Evolutionary conservation across 2,329 filamentous ascomycete genomes (phyloP).

Genomic region (Colletotrichum tropicale): DNA sequence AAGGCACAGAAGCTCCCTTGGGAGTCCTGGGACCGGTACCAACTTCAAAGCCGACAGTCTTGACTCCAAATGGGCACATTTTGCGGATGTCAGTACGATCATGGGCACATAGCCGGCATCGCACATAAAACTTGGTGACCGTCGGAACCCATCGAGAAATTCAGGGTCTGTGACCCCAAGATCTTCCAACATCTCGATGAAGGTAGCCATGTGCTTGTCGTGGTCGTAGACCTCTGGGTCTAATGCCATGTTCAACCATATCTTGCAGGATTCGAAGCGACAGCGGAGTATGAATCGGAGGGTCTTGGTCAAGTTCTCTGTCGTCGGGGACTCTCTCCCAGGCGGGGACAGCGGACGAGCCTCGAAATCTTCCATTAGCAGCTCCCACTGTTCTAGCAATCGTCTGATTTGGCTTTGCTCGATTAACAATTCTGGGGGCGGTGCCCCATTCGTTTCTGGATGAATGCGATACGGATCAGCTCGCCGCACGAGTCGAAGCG

Average conservation of each 20-base stretch:
- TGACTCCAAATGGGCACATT: background rate
- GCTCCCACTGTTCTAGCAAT: background rate
- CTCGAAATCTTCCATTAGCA: background rate
- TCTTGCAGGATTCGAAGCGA: background rate
- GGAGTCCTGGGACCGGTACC: background rate
- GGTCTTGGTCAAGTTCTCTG: background rate
- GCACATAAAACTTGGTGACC: background rate
- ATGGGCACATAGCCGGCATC: background rate
- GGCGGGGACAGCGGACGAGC: background rate
- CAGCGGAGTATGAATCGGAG: background rate
- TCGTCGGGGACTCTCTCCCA: background rate
- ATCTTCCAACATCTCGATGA: background rate
- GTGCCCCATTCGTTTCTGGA: background rate
- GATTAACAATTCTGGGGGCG: background rate
- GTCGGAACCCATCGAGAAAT: background rate
- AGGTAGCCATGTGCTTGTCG: background rate
- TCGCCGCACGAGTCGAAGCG: background rate
- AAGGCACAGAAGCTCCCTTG: background rate
- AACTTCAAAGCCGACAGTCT: background rate
- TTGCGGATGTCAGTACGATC: background rate
- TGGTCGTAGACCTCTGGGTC: background rate
- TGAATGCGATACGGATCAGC: background rate
- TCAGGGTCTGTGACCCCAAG: background rate
- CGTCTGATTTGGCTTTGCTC: background rate
- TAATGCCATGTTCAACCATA: background rate